Conservation (phyloP, 2,329 filamentous ascomycete species). For the Verticillium alfalfae region DNA sequence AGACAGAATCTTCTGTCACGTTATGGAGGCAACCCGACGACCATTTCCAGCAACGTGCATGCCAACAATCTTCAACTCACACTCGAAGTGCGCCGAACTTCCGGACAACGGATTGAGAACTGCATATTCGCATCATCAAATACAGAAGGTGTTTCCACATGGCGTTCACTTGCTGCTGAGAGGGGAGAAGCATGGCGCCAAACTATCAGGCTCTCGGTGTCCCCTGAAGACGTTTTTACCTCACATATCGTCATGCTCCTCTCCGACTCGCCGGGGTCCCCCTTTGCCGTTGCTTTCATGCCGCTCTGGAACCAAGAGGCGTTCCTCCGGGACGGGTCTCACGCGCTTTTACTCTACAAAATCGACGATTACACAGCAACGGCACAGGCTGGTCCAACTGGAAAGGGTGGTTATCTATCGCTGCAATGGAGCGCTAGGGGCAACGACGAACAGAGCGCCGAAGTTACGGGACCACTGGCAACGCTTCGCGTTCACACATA, state of each 20-base stretch:
- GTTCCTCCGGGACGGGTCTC: slow-evolving; percentile 80
- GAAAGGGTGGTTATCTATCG: slow-evolving; percentile 80
- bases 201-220: slow-evolving; percentile 75
- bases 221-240: slow-evolving; percentile 71
- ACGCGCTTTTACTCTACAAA: slow-evolving; percentile 78
- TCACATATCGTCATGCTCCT: slow-evolving; percentile 88
- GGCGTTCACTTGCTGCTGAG: slow-evolving; percentile 78
- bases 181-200: slow-evolving; percentile 82
- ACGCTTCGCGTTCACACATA: slow-evolving; percentile 76
- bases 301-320: slow-evolving; percentile 90
- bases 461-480: slow-evolving; percentile 75
- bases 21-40: slow-evolving; percentile 67
- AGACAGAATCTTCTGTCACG: slow-evolving; percentile 66
- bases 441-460: slow-evolving; percentile 62
- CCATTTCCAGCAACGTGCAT: slow-evolving; percentile 56
- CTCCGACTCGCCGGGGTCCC: slow-evolving; percentile 77
- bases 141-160: slow-evolving; percentile 70
- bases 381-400: slow-evolving; percentile 53
- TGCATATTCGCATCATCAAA: slow-evolving; percentile 89
- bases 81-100: slow-evolving; percentile 75
- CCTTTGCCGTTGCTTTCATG: slow-evolving; percentile 89
- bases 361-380: slow-evolving; percentile 86
- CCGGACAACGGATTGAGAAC: slow-evolving; percentile 77
- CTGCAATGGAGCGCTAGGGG: slow-evolving; percentile 72
- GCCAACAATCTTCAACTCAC: slow-evolving; percentile 80